Evolutionary conservation across 176 grass and related monocot genomes (phyloP).

Genomic region (Thinopyrum elongatum): DNA sequence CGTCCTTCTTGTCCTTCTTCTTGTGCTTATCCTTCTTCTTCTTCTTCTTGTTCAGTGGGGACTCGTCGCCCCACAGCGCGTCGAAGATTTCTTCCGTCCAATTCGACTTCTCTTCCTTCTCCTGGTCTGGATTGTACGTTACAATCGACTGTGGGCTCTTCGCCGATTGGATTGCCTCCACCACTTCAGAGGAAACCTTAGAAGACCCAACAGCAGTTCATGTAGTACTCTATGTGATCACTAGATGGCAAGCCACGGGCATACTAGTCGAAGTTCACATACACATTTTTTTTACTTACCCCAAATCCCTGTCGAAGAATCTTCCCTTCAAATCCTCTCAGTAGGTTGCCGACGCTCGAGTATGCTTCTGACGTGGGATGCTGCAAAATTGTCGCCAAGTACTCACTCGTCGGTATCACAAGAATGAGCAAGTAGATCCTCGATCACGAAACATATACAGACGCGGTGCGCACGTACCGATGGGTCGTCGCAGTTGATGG

Average conservation of each 20-base stretch:
- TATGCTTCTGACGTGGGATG: slow-evolving; percentile 56
- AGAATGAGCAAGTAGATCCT: neutral
- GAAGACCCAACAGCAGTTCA: neutral
- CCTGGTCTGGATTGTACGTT: slow-evolving; percentile 30
- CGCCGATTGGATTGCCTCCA: slow-evolving; percentile 24
- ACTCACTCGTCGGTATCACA: neutral
- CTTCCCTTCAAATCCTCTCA: slow-evolving; percentile 63
- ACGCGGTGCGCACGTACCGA: slow-evolving; percentile 6
- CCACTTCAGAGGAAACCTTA: slow-evolving; percentile 26
- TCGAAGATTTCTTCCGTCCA: slow-evolving; percentile 59
- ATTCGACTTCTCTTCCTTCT: slow-evolving; percentile 8
- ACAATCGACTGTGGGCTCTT: slow-evolving; percentile 50
- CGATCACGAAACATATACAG: neutral
- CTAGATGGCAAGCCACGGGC: too few species aligned
- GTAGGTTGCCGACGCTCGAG: slow-evolving; percentile 54
- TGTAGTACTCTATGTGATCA: neutral
- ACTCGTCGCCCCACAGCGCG: slow-evolving; percentile 41
- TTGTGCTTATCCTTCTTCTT: slow-evolving; percentile 43
- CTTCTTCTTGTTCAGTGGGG: slow-evolving; percentile 70
- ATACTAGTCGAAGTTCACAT: neutral
- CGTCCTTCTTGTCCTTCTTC: slow-evolving; percentile 30
- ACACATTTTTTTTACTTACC: slow-evolving; percentile 44
- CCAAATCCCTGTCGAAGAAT: slow-evolving; percentile 68
- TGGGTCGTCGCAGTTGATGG: slow-evolving; percentile 42
- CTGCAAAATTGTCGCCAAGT: slow-evolving; percentile 31